Base-by-base conservation (phyloP, 2,329 filamentous ascomycete species). In the Verticillium isaacii region DNA sequence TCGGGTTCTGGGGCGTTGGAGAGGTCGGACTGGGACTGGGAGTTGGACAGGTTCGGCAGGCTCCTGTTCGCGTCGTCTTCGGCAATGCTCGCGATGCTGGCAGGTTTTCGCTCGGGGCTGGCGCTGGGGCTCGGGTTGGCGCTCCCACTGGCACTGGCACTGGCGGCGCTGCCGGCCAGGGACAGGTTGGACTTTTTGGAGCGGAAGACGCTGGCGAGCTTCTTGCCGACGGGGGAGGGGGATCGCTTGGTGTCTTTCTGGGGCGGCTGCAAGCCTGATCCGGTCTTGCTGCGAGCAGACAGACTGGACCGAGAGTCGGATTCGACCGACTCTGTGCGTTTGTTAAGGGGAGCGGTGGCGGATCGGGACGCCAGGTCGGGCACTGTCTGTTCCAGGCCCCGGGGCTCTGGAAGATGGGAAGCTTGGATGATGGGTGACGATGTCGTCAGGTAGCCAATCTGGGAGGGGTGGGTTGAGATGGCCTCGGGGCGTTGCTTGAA, bases 351-450 rank as follows among this genome's bases (percentile, higher is more conserved):
- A 12, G 45, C 45, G 8, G 78, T 74, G 11, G 78, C 71, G 64
- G 82, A 77, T 68, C 73, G 70, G 45, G 69, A 68, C 59, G 70
- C 63, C 56, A 63, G 58, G 57, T 70, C 66, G 58, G 65, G 60
- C 39, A 67, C 61, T 59, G 66, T 72, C 32, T 72, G 54, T 11
- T 52, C 69, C 57, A 74, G 69, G 37, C 69, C 68, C 63, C 80
- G 79, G 23, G 75, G 70, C 58, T 80, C 79, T 57, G 79, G 77
- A 59, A 82, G 70, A 66, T 83, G 82, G 29, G 78, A 79, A 57
- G 84, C 82, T 68, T 88, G 86, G 58, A 90, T 82, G 62, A 89
- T 75, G 36, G 89, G 86, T 25, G 89, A 90, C 34, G 88, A 89
- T 37, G 86, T 85, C 57, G 89, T 90, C 63, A 89, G 78, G 72